These are phyloP conservation scores for Luzula sylvatica DNA, from an alignment of 176 grass and related monocot species.

Conservation along the genomic window DNA sequence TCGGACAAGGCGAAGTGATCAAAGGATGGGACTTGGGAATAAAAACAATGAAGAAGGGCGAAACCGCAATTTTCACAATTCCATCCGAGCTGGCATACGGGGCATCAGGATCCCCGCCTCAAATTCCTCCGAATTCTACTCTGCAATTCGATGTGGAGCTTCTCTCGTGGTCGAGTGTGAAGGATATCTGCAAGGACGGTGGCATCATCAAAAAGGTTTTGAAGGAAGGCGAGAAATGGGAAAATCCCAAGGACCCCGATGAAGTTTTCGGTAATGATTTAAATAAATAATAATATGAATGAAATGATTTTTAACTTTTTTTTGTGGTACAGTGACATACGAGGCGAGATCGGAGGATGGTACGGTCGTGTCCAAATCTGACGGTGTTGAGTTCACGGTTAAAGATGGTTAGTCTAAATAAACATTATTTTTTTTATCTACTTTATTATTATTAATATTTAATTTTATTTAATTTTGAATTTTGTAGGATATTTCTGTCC, in stretches of 20 bases:
- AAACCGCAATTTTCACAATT: conserved; percentile 94
- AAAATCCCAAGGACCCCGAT: conserved; percentile 84
- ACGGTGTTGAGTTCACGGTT: conserved; percentile 70
- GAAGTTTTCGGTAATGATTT: conserved; percentile 69
- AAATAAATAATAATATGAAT: not conserved
- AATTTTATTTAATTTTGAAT: not conserved
- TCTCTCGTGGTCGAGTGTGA: conserved; percentile 85
- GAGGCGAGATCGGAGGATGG: conserved; percentile 72
- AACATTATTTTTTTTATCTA: not conserved
- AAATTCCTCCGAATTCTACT: conserved; percentile 73
- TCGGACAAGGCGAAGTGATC: conserved; percentile 97
- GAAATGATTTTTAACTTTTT: not conserved
- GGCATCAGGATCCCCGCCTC: conserved; percentile 73
- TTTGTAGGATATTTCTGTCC: conserved; percentile 65
- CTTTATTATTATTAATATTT: not conserved
- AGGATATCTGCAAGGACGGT: conserved; percentile 93
- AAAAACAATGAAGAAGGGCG: conserved; percentile 98
- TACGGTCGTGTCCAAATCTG: conserved; percentile 60
- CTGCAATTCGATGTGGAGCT: conserved; percentile 95
- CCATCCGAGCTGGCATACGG: conserved; percentile 88
- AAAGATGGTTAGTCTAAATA: conserved; percentile 70
- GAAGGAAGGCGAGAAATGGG: conserved; percentile 89
- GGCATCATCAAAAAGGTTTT: conserved; percentile 82
- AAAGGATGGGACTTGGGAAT: conserved; percentile 99
- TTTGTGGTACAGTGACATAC: conserved; percentile 66